Base-by-base conservation (phyloP, 2,329 filamentous ascomycete species). In the Bipolaris oryzae region DNA sequence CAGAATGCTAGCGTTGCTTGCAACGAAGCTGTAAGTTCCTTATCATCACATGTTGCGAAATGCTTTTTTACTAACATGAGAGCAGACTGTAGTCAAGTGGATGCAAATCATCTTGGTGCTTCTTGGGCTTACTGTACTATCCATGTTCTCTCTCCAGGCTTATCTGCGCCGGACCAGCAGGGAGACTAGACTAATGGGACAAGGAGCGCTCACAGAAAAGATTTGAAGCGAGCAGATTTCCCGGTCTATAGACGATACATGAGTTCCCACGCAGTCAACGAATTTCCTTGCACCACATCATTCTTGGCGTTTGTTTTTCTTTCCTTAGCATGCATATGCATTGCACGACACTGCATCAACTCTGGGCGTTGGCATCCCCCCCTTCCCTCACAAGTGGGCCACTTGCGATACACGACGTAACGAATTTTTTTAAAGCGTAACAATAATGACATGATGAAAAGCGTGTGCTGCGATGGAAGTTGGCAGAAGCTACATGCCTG, bases 71-170 rank as follows among this genome's bases (percentile, higher is more conserved):
- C 55, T 63, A n/a, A 58, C 31, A 58, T 23, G 1, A 3, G 1
- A 15, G 9, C 39, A 72, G 71, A 50, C 63, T 7, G 57, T 62
- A 15, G 66, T 69, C 5, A 73, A 73, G 43, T 74, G 70, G 70
- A 23, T 73, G 16, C 70, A 72, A 34, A 58, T 74, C 28, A 50
- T 67, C 16, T 43, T 74, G 7, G 53, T 69, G 3, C 9, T 71
- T 15, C 61, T 62, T 23, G 53, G 60, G 0, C 53, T 68, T 7
- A 25, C 62, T 5, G 53, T 68, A 16, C 55, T 72, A n/a, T 55
- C 49, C 13, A 50, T 74, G 44, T 72, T 72, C 38, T 51, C 55
- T 10, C 7, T 62, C 5, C 69, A 73, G 46, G 67, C 69, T 16
- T 59, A 58, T 23, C 21, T 68, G 6, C 60, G 71, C 21, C 64